phyloP scores from a whole-genome alignment of 2,329 filamentous ascomycete genomes.

The Decorospora gaudefroyi region DNA sequence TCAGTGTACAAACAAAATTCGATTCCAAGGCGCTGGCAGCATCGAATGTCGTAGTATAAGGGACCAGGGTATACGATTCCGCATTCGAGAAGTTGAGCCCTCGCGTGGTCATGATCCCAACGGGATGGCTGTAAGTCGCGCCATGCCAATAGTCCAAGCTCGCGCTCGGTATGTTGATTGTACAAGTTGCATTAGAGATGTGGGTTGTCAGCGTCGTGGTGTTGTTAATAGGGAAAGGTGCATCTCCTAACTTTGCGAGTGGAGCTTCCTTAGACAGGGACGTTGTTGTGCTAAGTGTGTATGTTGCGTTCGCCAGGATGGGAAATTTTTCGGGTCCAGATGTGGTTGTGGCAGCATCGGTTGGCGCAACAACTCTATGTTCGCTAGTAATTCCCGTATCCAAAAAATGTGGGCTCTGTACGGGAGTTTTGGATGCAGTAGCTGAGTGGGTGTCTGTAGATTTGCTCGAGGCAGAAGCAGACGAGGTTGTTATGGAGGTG shows the following conservation, averaged over 20 bases:
- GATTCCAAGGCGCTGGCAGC: slow-evolving; percentile 27
- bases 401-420: slow-evolving; percentile 4
- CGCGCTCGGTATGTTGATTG: slow-evolving; percentile 42
- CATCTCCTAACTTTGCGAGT: slow-evolving; percentile 1
- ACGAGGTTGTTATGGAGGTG: slow-evolving; percentile 23
- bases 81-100: slow-evolving; percentile 25
- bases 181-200: slow-evolving; percentile 32
- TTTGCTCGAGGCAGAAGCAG: slow-evolving; percentile 12
- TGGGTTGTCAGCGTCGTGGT: slow-evolving; percentile 10
- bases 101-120: slow-evolving; percentile 27
- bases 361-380: slow-evolving; percentile 17
- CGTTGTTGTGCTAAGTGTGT: slow-evolving; percentile 3
- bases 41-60: slow-evolving; percentile 35
- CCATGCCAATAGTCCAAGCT: slow-evolving; percentile 43
- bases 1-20: slow-evolving; percentile 30
- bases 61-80: slow-evolving; percentile 25
- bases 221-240: neutral
- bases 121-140: slow-evolving; percentile 29
- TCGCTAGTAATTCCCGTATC: slow-evolving; percentile 9
- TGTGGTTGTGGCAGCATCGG: slow-evolving; percentile 8
- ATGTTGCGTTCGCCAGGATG: slow-evolving; percentile 3
- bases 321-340: slow-evolving; percentile 6
- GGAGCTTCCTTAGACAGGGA: neutral
- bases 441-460: neutral
- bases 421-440: neutral